Base-by-base conservation (phyloP, 2,329 filamentous ascomycete species). In the Bipolaris victoriae region DNA sequence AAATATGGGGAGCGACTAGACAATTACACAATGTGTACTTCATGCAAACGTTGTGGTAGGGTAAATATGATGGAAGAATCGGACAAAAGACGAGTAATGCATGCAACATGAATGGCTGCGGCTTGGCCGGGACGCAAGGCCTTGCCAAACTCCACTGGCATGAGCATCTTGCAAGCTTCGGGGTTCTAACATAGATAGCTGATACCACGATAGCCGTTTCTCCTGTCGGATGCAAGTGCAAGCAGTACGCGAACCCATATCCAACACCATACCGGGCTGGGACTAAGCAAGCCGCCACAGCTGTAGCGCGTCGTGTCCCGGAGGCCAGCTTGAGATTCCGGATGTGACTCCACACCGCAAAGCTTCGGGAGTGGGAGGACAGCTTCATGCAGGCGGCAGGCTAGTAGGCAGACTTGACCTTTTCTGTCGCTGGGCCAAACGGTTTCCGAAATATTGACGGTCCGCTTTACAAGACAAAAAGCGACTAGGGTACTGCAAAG, bases 271-370 rank as follows among this genome's bases (percentile, higher is more conserved):
- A 2, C 15, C 33, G 15, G n/a, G 22, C 40, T 36, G 31, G 39
- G 22, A 37, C 20, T 26, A 52, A 29, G 31, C 49, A 52, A 45
- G 31, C 31, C 29, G 36, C 11, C 40, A 41, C 26, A 39, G 47
- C 36, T 40, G 40, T 50, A 22, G 26, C 36, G 37, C 15, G 29
- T 33, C 20, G 41, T 46, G 36, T 50, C 33, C 43, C 48, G 26
- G 36, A 31, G 15, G 37, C 56, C 52, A 44, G 18, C 40, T 18
- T 44, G 37, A 41, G 18, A 16, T n/a, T 41, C 36, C 56, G 52
- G 52, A 58, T 35, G 41, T 16, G 47, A 46, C 48, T 50, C 52
- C 53, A 52, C 40, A 29, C 13, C n/a, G 46, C 31, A 16, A 56
- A 45, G 26, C 39, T 39, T 40, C 18, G 20, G 41, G 29, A 29